phyloP scores from a whole-genome alignment of 2,329 filamentous ascomycete genomes.

The Sporothrix schenckii region DNA sequence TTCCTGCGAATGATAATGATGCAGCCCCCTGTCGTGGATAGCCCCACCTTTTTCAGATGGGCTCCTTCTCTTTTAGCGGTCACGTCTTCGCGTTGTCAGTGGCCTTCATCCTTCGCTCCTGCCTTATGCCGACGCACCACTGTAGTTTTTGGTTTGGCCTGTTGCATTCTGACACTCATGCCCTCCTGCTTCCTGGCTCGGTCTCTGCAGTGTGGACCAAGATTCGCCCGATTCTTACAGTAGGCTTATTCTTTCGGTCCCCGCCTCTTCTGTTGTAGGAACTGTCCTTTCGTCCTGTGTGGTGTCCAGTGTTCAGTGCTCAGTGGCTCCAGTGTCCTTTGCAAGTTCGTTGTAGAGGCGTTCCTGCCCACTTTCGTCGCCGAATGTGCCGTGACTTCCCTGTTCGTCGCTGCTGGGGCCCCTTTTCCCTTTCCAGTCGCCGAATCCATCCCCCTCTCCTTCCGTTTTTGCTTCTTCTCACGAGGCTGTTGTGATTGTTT shows the following conservation, averaged over 20 bases:
- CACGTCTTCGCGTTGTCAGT: constrained; percentile 6
- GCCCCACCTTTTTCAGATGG: not conserved
- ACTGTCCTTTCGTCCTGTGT: not conserved
- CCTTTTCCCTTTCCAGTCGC: not conserved
- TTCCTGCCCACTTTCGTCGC: constrained; percentile 5
- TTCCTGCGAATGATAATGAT: constrained; percentile 25
- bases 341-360: not conserved
- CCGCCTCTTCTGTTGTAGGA: not conserved
- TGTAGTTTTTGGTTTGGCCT: not conserved
- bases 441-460: not conserved
- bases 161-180: not conserved
- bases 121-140: not conserved
- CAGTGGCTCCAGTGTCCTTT: not conserved
- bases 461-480: constrained; percentile 5
- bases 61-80: constrained; percentile 11
- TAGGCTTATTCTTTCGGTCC: not conserved
- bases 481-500: constrained; percentile 13
- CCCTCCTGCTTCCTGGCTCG: not conserved
- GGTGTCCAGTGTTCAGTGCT: not conserved
- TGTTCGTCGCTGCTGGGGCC: not conserved
- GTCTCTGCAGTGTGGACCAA: constrained; percentile 22
- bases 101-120: constrained; percentile 7
- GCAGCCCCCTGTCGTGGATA: constrained; percentile 5
- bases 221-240: constrained; percentile 6
- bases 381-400: constrained; percentile 15